A percentile compares a stretch with the other conserved stretches of the same genome.
phyloP scores from a whole-genome alignment of 768 basidiomycete genomes.

The Tylopilus plumbeoviolaceoides region DNA sequence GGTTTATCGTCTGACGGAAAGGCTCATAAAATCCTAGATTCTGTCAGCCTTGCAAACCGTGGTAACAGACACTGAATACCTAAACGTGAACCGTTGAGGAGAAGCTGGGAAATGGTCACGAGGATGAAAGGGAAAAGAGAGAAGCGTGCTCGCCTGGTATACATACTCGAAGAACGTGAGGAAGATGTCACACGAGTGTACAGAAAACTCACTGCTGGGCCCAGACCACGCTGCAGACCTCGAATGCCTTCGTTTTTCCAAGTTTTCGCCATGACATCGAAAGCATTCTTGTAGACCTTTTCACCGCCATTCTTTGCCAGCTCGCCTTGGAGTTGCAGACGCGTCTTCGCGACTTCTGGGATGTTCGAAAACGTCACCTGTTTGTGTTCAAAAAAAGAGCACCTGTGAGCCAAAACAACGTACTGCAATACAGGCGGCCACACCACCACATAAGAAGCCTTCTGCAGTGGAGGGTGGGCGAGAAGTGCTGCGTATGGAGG shows the following conservation, averaged over 20 bases:
- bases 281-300: slow-evolving; percentile 85
- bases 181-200: background rate
- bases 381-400: slow-evolving; percentile 1
- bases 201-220: slow-evolving; percentile 67
- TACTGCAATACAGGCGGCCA: slow-evolving; percentile 91
- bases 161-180: slow-evolving; percentile 56
- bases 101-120: slow-evolving; percentile 50
- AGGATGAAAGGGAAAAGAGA: background rate
- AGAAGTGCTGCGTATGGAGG: slow-evolving; percentile 8
- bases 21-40: slow-evolving; percentile 93
- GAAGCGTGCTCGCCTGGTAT: slow-evolving; percentile 66
- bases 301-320: slow-evolving; percentile 66
- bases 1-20: slow-evolving; percentile 69
- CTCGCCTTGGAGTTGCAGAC: slow-evolving; percentile 94
- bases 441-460: slow-evolving; percentile 83
- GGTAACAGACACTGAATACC: slow-evolving; percentile 40
- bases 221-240: slow-evolving; percentile 90
- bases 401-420: slow-evolving; percentile 5
- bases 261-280: slow-evolving; percentile 85
- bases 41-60: slow-evolving; percentile 12
- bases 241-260: slow-evolving; percentile 85
- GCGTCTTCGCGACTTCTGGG: slow-evolving; percentile 81
- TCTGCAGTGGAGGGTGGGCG: slow-evolving; percentile 62
- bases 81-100: slow-evolving; percentile 87
- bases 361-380: slow-evolving; percentile 81